Evolutionary conservation across 1,284 basidiomycete genomes (phyloP).

Genomic region (Sporisorium sorghi): DNA sequence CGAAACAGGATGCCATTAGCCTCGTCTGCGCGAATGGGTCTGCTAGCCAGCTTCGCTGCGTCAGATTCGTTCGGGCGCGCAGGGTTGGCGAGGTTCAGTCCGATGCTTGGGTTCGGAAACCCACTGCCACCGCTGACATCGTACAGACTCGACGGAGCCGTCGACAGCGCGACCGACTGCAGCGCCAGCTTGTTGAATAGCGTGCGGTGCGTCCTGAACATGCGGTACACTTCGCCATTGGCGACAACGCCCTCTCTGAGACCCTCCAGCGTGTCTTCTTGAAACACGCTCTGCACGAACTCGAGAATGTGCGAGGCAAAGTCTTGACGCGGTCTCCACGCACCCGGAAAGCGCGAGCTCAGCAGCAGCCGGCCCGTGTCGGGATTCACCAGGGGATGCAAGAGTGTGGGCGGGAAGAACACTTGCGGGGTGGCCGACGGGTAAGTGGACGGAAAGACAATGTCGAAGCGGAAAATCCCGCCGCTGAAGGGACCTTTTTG

Average conservation of each 20-base stretch:
- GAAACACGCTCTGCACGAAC: slow-evolving; percentile 45
- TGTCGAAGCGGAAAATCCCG: slow-evolving; percentile 59
- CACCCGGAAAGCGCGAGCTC: slow-evolving; percentile 23
- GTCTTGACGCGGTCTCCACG: slow-evolving; percentile 42
- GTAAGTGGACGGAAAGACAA: slow-evolving; percentile 47
- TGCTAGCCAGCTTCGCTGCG: not conserved
- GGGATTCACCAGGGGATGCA: slow-evolving; percentile 59
- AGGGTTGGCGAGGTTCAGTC: slow-evolving; percentile 19
- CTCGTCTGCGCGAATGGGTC: slow-evolving; percentile 12
- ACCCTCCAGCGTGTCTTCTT: slow-evolving; percentile 28
- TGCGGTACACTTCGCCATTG: slow-evolving; percentile 49
- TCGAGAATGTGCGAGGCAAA: slow-evolving; percentile 47
- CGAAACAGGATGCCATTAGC: slow-evolving; percentile 47
- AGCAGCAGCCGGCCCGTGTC: slow-evolving; percentile 40
- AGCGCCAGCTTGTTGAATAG: slow-evolving; percentile 57
- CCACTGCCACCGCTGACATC: slow-evolving; percentile 51
- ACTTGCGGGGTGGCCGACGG: slow-evolving; percentile 49
- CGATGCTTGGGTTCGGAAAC: slow-evolving; percentile 46
- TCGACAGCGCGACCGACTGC: slow-evolving; percentile 53
- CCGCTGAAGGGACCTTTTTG: slow-evolving; percentile 47
- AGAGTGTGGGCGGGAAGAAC: slow-evolving; percentile 47
- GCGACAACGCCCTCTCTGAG: slow-evolving; percentile 38
- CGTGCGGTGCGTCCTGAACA: slow-evolving; percentile 40
- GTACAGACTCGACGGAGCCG: slow-evolving; percentile 47
- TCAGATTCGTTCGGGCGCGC: not conserved